These are phyloP conservation scores for Bimuria novae-zelandiae DNA, from an alignment of 2,329 filamentous ascomycete species.

Conservation along the genomic window DNA sequence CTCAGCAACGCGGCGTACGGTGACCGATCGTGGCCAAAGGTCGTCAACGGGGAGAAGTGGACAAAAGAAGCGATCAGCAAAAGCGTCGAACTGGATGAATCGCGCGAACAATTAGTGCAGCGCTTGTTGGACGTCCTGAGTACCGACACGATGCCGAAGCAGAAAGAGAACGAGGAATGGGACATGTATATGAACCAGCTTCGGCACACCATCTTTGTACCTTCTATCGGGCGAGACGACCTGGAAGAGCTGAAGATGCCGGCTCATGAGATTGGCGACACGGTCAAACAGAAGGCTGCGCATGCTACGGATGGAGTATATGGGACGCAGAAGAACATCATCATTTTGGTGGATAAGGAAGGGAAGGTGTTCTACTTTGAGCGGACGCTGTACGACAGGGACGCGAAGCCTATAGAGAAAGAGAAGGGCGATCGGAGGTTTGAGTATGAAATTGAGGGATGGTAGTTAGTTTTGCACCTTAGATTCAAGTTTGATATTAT, in stretches of 20 bases:
- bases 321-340: slow-evolving; percentile 67
- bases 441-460: slow-evolving; percentile 55
- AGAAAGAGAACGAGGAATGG: slow-evolving; percentile 55
- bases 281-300: slow-evolving; percentile 44
- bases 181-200: slow-evolving; percentile 62
- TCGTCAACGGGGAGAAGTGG: slow-evolving; percentile 60
- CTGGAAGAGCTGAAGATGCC: slow-evolving; percentile 46
- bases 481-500: neutral
- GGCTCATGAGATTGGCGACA: slow-evolving; percentile 44
- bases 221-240: slow-evolving; percentile 56
- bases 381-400: slow-evolving; percentile 62
- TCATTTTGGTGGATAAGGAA: slow-evolving; percentile 61
- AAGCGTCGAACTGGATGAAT: slow-evolving; percentile 49
- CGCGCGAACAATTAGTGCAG: slow-evolving; percentile 56
- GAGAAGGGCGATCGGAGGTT: slow-evolving; percentile 54
- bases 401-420: slow-evolving; percentile 53
- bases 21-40: slow-evolving; percentile 66
- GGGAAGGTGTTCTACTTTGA: slow-evolving; percentile 66
- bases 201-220: slow-evolving; percentile 65
- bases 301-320: slow-evolving; percentile 58
- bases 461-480: slow-evolving; percentile 22
- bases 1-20: slow-evolving; percentile 66
- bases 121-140: slow-evolving; percentile 59
- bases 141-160: slow-evolving; percentile 59
- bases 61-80: slow-evolving; percentile 55